Conservation (phyloP, 768 basidiomycete genomes). For the Russula sp. region DNA sequence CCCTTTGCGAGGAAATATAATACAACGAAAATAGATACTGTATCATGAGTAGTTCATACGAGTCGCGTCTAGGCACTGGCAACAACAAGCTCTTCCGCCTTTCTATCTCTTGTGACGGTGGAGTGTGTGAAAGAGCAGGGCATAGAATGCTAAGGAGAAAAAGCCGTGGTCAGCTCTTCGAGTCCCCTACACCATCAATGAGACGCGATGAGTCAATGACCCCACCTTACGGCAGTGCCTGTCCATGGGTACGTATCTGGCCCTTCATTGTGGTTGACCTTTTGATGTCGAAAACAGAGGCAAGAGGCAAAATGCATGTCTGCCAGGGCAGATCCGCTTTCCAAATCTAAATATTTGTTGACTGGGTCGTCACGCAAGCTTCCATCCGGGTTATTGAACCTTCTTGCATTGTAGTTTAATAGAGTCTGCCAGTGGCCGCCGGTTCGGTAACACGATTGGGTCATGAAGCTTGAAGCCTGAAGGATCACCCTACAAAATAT, state of each 20-base stretch:
- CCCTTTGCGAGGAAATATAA: too few species aligned
- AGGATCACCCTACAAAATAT: too few species aligned
- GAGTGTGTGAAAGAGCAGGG: not conserved
- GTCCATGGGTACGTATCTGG: not conserved
- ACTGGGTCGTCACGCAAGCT: too few species aligned
- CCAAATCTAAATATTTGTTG: conserved; percentile 6
- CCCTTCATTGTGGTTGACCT: not conserved
- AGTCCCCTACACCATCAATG: not conserved
- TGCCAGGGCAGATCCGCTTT: not conserved
- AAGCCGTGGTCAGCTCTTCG: not conserved
- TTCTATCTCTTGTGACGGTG: not conserved
- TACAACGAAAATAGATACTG: too few species aligned
- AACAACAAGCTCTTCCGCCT: not conserved
- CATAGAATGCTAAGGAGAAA: not conserved
- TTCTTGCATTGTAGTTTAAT: too few species aligned
- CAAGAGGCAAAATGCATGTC: not conserved
- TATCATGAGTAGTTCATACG: too few species aligned
- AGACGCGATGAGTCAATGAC: not conserved
- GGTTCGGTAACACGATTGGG: too few species aligned
- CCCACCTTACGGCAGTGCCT: not conserved
- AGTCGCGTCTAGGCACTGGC: not conserved
- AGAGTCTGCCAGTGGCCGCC: too few species aligned
- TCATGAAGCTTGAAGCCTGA: too few species aligned
- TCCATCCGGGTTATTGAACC: too few species aligned
- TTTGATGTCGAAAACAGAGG: not conserved